Conservation (phyloP, 805 yeast genomes). For the Saccharomycopsis capsularis region DNA sequence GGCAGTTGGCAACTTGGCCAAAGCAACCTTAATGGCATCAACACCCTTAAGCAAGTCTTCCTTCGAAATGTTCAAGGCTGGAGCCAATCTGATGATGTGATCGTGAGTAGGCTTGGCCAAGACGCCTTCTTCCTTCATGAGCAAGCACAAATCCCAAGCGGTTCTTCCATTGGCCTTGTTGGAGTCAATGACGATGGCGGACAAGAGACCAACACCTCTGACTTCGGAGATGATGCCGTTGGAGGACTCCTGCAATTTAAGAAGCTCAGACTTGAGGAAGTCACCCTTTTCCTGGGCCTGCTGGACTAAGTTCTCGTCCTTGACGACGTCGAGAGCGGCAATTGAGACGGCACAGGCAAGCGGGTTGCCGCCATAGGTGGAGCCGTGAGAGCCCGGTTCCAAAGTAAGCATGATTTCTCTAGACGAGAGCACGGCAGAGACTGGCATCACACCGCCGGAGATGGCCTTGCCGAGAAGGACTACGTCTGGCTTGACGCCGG, state of each 20-base stretch:
- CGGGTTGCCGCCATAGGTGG: slow-evolving; percentile 97
- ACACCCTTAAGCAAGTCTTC: slow-evolving; percentile 82
- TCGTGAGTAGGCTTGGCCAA: slow-evolving; percentile 97
- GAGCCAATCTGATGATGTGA: slow-evolving; percentile 91
- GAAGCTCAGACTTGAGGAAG: slow-evolving; percentile 53
- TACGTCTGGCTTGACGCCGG: slow-evolving; percentile 76
- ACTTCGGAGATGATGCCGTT: slow-evolving; percentile 53
- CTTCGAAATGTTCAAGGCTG: slow-evolving; percentile 86
- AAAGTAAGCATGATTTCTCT: slow-evolving; percentile 81
- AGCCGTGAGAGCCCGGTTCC: slow-evolving; percentile 95
- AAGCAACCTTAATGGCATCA: slow-evolving; percentile 56
- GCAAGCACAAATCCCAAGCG: slow-evolving; percentile 92
- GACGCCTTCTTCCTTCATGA: slow-evolving; percentile 83
- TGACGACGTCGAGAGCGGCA: slow-evolving; percentile 86
- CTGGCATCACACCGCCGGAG: slow-evolving; percentile 92
- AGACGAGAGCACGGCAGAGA: slow-evolving; percentile 86
- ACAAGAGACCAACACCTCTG: slow-evolving; percentile 79
- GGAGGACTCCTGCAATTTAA: slow-evolving; percentile 44
- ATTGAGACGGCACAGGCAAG: slow-evolving; percentile 87
- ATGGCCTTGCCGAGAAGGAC: slow-evolving; percentile 89
- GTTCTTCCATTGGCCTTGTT: slow-evolving; percentile 77
- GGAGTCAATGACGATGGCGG: slow-evolving; percentile 88
- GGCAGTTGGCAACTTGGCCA: slow-evolving; percentile 48
- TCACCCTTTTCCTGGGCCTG: slow-evolving; percentile 69
- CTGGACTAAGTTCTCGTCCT: slow-evolving; percentile 78